Percentiles rank a stretch among this genome's conserved stretches.
phyloP scores from a whole-genome alignment of 139 green algal species.

The Marvania coccoides region DNA sequence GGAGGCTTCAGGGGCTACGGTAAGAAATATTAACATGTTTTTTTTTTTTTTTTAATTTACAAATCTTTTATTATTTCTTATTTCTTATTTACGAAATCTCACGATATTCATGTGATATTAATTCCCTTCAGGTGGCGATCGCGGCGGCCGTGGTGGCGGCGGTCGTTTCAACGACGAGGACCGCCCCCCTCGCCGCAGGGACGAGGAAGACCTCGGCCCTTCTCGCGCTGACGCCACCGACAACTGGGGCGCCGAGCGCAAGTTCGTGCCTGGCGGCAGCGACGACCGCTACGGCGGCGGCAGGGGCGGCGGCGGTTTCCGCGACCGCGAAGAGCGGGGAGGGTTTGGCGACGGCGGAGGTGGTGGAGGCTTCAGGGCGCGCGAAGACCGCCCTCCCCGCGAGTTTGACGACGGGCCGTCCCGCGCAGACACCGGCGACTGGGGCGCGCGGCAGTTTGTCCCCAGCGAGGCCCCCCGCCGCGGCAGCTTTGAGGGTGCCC shows the following conservation, averaged over 20 bases:
- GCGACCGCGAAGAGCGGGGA: constrained; percentile 1
- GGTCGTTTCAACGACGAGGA: constrained; percentile 16
- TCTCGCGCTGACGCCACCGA: constrained; percentile 65
- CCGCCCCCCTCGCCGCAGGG: not conserved
- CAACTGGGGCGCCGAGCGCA: constrained; percentile 67
- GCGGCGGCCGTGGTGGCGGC: not conserved
- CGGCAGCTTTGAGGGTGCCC: constrained; percentile 1
- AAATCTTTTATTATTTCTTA: not conserved
- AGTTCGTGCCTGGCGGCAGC: constrained; percentile 42
- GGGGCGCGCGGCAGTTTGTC: constrained; percentile 58
- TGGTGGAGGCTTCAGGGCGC: constrained; percentile 24
- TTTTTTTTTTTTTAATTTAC: not conserved
- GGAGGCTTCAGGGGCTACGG: constrained; percentile 72
- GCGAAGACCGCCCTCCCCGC: not conserved
- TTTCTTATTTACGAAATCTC: not conserved
- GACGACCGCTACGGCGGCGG: constrained; percentile 5
- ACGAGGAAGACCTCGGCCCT: constrained; percentile 34
- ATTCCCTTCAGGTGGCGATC: not conserved
- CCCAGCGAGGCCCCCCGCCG: constrained; percentile 19
- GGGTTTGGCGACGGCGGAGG: constrained; percentile 22
- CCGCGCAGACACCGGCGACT: constrained; percentile 60
- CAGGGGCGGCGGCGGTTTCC: constrained; percentile 21
- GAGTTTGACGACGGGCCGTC: constrained; percentile 35
- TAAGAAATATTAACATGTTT: constrained; percentile 9
- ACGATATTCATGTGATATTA: not conserved